A percentile compares a stretch with the other conserved stretches of the same genome.
Conservation (phyloP, 306 rosid species). For the Cicer chorassanicum region DNA sequence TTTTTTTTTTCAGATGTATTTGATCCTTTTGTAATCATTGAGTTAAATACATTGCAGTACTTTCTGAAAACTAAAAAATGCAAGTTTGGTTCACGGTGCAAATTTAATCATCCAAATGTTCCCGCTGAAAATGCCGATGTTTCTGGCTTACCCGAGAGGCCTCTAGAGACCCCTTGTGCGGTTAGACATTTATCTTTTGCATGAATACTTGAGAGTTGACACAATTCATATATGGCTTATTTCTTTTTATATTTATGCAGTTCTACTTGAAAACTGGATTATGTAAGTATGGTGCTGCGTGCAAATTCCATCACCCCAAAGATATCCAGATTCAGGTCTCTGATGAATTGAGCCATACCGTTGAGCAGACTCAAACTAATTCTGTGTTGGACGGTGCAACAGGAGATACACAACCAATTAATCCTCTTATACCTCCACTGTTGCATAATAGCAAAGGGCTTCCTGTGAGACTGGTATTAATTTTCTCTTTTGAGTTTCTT, state of each 20-base stretch:
- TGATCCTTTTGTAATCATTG: slow-evolving; percentile 42
- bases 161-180: slow-evolving; percentile 80
- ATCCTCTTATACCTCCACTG: slow-evolving; percentile 58
- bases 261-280: slow-evolving; percentile 94
- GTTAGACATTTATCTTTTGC: slow-evolving; percentile 61
- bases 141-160: slow-evolving; percentile 83
- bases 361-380: slow-evolving; percentile 51
- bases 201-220: slow-evolving; percentile 16
- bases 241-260: slow-evolving; percentile 52
- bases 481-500: slow-evolving; percentile 27
- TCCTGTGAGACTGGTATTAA: slow-evolving; percentile 84
- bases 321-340: slow-evolving; percentile 67
- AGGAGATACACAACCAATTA: slow-evolving; percentile 52
- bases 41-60: slow-evolving; percentile 59
- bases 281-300: slow-evolving; percentile 81
- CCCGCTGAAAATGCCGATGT: slow-evolving; percentile 65
- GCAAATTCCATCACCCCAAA: slow-evolving; percentile 94
- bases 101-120: slow-evolving; percentile 90
- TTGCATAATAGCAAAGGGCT: slow-evolving; percentile 88
- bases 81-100: slow-evolving; percentile 91
- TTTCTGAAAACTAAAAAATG: slow-evolving; percentile 93
- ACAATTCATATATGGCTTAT: slow-evolving; percentile 39
- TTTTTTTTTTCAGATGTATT: slow-evolving; percentile 29
- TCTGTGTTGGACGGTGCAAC: slow-evolving; percentile 47
- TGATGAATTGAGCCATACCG: slow-evolving; percentile 56